Evolutionary conservation across 495 filamentous ascomycete genomes (phyloP), one percentile per base, ranked within the genome.

Genomic region (Aspergillus cristatus): DNA sequence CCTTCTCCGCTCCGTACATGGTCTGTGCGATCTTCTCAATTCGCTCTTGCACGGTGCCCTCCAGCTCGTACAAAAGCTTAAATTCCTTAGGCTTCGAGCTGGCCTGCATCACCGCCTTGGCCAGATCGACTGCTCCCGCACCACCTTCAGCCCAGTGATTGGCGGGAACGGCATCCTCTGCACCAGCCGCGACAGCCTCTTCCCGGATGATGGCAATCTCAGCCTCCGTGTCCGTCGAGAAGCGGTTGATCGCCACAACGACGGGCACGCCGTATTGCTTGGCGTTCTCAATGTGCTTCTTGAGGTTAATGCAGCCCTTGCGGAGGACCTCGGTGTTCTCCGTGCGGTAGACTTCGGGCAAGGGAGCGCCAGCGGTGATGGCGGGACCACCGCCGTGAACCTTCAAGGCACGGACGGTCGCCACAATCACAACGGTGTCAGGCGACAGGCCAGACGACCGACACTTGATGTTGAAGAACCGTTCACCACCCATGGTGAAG

Each of bases 381-480:
- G 89, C 81, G 14, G 91, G 90, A 25, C 89, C 91, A 18, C 90
- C 91, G 42, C 91, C 91, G 53, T 98, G 91, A 12, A 95, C 88
- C 71, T 98, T 98, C 35, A 98, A 68, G 2, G 91, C 91, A 46
- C 91, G 81, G 31, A 97, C 85, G 2, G 91, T 98, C 33, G 91
- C 89, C 16, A 98, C 91, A 37, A 98, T 81, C 25, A 98, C 85
- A 12, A 95, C 89, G 3, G 84, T 81, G 53, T 98, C 91, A 6
- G 91, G 91, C 1, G 84, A 79, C 28, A 98, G 74, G 14, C 91
- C 91, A 12, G 87, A 94, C 20, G 86, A 86, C 32, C 91, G 81
- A 68, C 91, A 97, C 74, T 98, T 98, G 67, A 98, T 97, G 66
- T 98, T 96, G 79, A 98, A 96, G 74, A 98, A 98, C 18, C 91